These are phyloP conservation scores for Escallonia herrerae DNA, from an alignment of 129 eudicot species.

Conservation along the genomic window DNA sequence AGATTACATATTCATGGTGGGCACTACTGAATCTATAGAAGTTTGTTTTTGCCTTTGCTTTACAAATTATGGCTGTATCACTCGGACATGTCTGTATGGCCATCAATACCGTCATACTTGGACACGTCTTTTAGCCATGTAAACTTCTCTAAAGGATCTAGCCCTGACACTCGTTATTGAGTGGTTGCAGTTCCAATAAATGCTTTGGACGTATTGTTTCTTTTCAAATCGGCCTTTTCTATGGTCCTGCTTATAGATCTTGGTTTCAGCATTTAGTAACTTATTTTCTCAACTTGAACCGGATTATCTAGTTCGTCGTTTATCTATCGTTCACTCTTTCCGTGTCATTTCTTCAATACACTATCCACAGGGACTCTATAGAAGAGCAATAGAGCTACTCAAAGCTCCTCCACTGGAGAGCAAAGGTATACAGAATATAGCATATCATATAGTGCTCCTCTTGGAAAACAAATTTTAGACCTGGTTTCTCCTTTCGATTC, in stretches of 20 bases:
- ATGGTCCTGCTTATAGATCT: not conserved
- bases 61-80: not conserved
- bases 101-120: too few species aligned
- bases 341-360: not conserved
- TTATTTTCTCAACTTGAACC: not conserved
- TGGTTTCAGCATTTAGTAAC: not conserved
- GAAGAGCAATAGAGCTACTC: slow-evolving; percentile 78
- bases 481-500: slow-evolving; percentile 8
- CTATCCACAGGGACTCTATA: slow-evolving; percentile 68
- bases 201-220: not conserved
- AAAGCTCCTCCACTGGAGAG: slow-evolving; percentile 76
- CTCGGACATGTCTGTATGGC: not conserved
- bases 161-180: too few species aligned
- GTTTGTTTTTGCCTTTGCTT: not conserved
- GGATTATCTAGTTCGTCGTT: too few species aligned
- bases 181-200: too few species aligned
- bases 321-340: too few species aligned
- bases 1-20: slow-evolving; percentile 4
- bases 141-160: too few species aligned
- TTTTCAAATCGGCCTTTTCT: not conserved
- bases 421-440: slow-evolving; percentile 32
- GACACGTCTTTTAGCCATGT: too few species aligned
- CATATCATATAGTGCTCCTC: not conserved
- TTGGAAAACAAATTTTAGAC: slow-evolving; percentile 1
- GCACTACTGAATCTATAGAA: not conserved